Conservation (phyloP, 2,329 filamentous ascomycete species). For the Aspergillus eucalypticola region DNA sequence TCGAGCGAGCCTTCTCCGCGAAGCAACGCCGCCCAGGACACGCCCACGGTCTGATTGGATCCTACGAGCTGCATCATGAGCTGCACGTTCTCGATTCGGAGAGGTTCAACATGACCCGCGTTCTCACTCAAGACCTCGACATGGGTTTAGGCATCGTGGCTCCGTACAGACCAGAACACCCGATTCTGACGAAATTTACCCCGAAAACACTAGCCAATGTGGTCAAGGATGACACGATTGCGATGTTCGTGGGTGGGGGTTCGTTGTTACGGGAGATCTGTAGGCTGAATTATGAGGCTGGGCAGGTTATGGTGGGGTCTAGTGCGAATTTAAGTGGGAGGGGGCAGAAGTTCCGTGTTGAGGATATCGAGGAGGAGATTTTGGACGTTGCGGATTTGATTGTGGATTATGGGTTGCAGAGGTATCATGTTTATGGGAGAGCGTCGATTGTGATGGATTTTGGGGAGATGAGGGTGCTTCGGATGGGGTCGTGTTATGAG, state of each 20-base stretch:
- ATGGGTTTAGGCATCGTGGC: slow-evolving; percentile 8
- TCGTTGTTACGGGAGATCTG: slow-evolving; percentile 11
- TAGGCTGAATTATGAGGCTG: slow-evolving; percentile 6
- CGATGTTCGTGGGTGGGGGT: background rate
- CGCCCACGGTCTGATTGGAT: slow-evolving; percentile 23
- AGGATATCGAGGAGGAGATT: slow-evolving; percentile 20
- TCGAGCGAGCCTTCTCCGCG: slow-evolving; percentile 23
- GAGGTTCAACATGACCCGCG: background rate
- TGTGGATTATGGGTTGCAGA: slow-evolving; percentile 6
- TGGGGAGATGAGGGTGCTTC: background rate
- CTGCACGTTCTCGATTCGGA: slow-evolving; percentile 19
- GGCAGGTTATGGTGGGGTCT: slow-evolving; percentile 17
- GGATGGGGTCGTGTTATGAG: slow-evolving; percentile 6
- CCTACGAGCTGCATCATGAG: slow-evolving; percentile 18
- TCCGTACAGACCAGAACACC: slow-evolving; percentile 2
- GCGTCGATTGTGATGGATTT: slow-evolving; percentile 6
- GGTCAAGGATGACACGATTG: background rate
- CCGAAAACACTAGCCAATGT: background rate
- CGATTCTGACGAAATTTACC: background rate
- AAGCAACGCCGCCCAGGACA: slow-evolving; percentile 25
- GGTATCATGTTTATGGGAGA: slow-evolving; percentile 1
- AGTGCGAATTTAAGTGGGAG: slow-evolving; percentile 21
- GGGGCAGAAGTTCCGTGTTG: slow-evolving; percentile 18
- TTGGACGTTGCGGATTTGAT: slow-evolving; percentile 2
- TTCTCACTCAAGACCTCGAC: background rate